These are phyloP conservation scores for Schizophyllum commune DNA, from an alignment of 1,284 basidiomycete genomes.

Conservation along the genomic window DNA sequence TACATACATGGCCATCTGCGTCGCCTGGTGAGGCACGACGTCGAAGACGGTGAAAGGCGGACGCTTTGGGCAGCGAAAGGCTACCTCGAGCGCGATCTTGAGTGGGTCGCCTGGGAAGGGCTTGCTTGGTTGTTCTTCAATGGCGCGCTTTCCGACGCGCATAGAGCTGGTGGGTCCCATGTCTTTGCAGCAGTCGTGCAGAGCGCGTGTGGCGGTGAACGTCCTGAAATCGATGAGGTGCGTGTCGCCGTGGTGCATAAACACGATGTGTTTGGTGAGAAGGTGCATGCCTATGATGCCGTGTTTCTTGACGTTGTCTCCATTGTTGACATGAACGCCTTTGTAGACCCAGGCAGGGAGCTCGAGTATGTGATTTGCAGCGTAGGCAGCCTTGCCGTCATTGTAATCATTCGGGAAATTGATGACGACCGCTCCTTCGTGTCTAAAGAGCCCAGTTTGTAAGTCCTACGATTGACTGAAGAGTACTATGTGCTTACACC, in stretches of 20 bases:
- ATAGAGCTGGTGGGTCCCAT: not conserved
- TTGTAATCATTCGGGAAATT: slow-evolving; percentile 2
- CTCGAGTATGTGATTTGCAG: not conserved
- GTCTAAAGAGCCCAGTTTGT: not conserved
- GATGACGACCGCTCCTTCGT: not conserved
- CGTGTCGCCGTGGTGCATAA: not conserved
- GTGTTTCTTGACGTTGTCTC: not conserved
- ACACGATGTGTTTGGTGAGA: slow-evolving; percentile 6
- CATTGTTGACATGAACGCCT: not conserved
- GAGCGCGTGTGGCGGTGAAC: not conserved
- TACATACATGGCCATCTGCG: not conserved
- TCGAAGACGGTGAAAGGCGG: not conserved
- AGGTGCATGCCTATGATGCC: slow-evolving; percentile 5
- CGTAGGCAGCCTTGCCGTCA: not conserved
- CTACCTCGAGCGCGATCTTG: not conserved
- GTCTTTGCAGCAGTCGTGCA: not conserved
- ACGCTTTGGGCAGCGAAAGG: not conserved
- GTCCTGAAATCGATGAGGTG: slow-evolving; percentile 1
- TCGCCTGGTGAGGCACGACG: not conserved
- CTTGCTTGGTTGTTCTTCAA: not conserved
- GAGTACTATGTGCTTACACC: not conserved
- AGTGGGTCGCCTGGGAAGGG: not conserved
- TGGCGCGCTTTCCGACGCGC: not conserved
- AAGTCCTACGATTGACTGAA: not conserved
- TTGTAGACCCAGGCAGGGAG: not conserved